Evolutionary conservation across 345 rosid species (phyloP), one percentile per base, ranked within the genome.

Genomic region (Xanthoceras sorbifolium): DNA sequence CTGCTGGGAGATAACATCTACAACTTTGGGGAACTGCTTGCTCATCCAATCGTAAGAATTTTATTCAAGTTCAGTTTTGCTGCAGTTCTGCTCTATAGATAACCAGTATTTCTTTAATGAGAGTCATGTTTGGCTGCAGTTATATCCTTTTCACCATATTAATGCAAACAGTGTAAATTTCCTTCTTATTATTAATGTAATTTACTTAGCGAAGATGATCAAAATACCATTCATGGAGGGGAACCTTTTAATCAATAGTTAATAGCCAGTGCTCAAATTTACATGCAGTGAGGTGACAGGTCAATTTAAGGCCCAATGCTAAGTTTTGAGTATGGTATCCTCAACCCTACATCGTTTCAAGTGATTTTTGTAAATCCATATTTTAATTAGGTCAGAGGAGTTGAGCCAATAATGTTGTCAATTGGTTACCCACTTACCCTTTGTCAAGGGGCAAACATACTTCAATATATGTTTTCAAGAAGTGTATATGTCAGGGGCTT

Each of bases 11-110:
- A 97, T 77, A 92, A 92, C 82, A 94, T 97, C 82, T 97, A 92
- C 91, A 97, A 97, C 89, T 97, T 94, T 65, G 99, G 98, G 31
- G 99, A 97, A 85, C 85, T 97, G 79, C 93, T 94, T 74, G 98
- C 99, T 73, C 99, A 97, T 87, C 99, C 99, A 46, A 85, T 97
- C 82, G 99, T 97, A 90, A 92, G 99, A 63, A 71, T n/a, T 61
- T 81, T 38, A 20, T 66, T 23, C 6, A 36, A 29, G 5, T 69
- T 20, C 59, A 36, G 10, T 20, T 69, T 72, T 65, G 23, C 36
- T 68, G 52, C 54, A 18, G 9, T 77, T 64, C 23, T 67, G 4
- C 29, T 63, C 54, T 36, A 9, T 42, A 15, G 63, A 59, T 64
- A 62, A 36, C 5, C 36, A 64, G 17, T 25, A 14, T 40, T 40